Base-by-base conservation (phyloP, 202 grass and related monocot genomes). In the Zoysia matrella region DNA sequence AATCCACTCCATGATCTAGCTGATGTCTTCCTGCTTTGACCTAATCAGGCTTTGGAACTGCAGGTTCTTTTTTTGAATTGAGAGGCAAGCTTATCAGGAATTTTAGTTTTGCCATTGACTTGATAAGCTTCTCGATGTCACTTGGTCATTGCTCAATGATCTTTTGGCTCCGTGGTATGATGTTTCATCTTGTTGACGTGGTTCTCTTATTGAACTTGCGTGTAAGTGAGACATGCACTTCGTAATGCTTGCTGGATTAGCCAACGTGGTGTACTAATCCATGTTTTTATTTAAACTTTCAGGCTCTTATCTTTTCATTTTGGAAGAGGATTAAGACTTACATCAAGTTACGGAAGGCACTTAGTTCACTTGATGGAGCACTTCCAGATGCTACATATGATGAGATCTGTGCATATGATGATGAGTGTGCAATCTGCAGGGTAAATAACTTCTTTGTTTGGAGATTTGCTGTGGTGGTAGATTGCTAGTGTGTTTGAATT, bases 201-300 rank as follows among this genome's bases (percentile, higher is more conserved):
- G 77, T 99, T 83, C 93, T 99, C 82, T 76, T 99, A 72, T 74
- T 96, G 78, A 94, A 96, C 68, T 84, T 94, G 68, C 97, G 93
- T 74, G 97, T 99, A 78, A 91, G 97, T 88, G 75, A 75, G 54
- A 64, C 78, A 47, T 73, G 42, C 64, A 61, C 42, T 64, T 82
- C 39, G 78, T 58, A 74, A n/a, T 52, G 54, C 14, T 53, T 71
- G 16, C 50, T 78, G 43, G 60, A 76, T 55, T 61, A 14, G 22
- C 10, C 4, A 40, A 46, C 52, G 52, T 84, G 44, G 36, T 68
- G 52, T 56, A 74, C 66, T 83, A 42, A 88, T 73, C 7, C 22
- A 22, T 22, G 22, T 22, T 51, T 63, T 44, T 83, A 44, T 68
- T 73, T 81, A 41, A 70, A 74, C 72, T 83, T 78, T 47, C 89